Percentiles rank a stretch among this genome's conserved stretches.
These are phyloP conservation scores for Malus sieversii DNA, from an alignment of 306 rosid genomes.

Conservation along the genomic window DNA sequence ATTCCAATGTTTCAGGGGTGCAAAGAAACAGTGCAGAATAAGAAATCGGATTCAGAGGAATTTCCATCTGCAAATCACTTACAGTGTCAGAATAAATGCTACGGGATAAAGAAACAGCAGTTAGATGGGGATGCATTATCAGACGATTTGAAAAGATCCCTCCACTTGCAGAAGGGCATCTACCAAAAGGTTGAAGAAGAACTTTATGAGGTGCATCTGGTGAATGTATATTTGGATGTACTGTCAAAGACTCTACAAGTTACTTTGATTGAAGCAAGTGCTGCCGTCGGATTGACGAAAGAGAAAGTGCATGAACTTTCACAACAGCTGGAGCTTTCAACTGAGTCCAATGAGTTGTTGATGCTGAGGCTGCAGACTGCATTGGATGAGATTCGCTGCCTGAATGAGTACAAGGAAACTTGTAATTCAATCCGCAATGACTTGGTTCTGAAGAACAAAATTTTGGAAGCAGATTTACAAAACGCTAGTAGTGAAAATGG, in stretches of 20 bases:
- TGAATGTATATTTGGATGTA: conserved; percentile 68
- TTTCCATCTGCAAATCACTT: conserved; percentile 31
- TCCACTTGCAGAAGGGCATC: conserved; percentile 67
- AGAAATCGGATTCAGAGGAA: conserved; percentile 38
- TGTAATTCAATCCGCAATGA: conserved; percentile 54
- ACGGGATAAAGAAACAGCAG: conserved; percentile 45
- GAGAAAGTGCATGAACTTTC: conserved; percentile 52
- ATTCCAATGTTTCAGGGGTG: conserved; percentile 34
- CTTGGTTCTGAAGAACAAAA: conserved; percentile 51
- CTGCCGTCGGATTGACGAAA: conserved; percentile 45
- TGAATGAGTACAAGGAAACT: conserved; percentile 53
- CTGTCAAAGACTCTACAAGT: conserved; percentile 76
- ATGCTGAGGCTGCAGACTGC: conserved; percentile 58
- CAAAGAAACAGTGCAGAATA: conserved; percentile 35
- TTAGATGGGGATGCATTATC: conserved; percentile 48
- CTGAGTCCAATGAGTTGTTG: conserved; percentile 67
- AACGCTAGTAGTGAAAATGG: conserved; percentile 40
- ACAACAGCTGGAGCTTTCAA: conserved; percentile 59
- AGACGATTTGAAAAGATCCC: conserved; percentile 65
- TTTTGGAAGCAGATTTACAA: conserved; percentile 49
- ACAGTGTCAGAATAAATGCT: conserved; percentile 36
- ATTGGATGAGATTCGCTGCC: conserved; percentile 50
- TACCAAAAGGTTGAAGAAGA: conserved; percentile 89
- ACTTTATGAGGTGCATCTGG: conserved; percentile 58
- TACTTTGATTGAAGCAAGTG: conserved; percentile 63